Evolutionary conservation across 2,329 filamentous ascomycete species (phyloP).

Genomic region (Colletotrichum horii): DNA sequence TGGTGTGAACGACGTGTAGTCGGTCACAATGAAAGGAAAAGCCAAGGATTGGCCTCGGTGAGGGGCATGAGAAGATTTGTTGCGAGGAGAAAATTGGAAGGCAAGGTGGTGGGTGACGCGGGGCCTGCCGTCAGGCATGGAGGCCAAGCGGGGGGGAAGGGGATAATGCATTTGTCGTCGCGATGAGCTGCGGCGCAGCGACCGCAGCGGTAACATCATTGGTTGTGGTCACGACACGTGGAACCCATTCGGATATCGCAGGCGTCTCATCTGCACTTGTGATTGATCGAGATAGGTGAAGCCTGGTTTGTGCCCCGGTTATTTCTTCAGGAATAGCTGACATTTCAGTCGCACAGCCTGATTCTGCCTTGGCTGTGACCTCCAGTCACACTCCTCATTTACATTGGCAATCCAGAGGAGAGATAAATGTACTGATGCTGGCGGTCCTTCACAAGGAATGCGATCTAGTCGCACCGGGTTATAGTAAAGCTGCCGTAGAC

Average conservation of each 20-base stretch:
- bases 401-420: accelerated
- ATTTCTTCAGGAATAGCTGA: no score
- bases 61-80: no score
- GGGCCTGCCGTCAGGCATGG: no score
- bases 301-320: neutral
- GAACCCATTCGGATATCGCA: neutral
- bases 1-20: accelerated
- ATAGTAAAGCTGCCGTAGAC: no score
- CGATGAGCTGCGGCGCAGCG: neutral
- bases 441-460: accelerated
- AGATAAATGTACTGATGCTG: accelerated
- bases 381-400: neutral
- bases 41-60: accelerated
- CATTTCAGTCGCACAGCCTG: neutral
- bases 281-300: neutral
- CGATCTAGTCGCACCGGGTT: neutral
- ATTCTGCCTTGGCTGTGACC: neutral
- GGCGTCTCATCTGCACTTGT: neutral
- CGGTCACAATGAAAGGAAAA: no score
- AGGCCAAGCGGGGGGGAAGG: no score
- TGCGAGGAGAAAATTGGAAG: neutral
- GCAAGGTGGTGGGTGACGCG: neutral
- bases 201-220: neutral
- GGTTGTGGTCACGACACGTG: neutral
- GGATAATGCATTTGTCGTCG: no score